Evolutionary conservation across 176 grass and related monocot genomes (phyloP).

Genomic region (Phoenix roebelenii): DNA sequence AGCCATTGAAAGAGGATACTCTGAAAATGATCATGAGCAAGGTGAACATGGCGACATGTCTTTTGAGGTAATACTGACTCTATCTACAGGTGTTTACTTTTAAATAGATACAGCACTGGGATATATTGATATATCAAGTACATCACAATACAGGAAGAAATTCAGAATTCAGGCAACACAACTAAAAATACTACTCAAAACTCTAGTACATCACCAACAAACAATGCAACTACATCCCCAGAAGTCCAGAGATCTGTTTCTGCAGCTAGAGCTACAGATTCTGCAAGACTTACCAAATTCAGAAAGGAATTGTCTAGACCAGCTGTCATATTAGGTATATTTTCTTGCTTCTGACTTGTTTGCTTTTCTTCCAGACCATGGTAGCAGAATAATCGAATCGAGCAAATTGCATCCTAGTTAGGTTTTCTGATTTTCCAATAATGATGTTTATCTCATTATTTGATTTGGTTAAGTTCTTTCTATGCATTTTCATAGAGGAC

Average conservation of each 20-base stretch:
- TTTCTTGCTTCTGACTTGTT: not conserved
- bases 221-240: constrained; percentile 37
- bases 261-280: constrained; percentile 93
- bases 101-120: too few relatives aligned
- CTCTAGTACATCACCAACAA: constrained; percentile 43
- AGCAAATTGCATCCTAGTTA: not conserved
- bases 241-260: constrained; percentile 72
- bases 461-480: too few relatives aligned
- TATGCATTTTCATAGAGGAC: too few relatives aligned
- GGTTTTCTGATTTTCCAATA: too few relatives aligned
- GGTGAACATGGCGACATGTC: constrained; percentile 35
- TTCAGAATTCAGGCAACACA: constrained; percentile 30
- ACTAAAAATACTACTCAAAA: constrained; percentile 37
- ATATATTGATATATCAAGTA: too few relatives aligned
- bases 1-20: constrained; percentile 25
- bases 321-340: constrained; percentile 82
- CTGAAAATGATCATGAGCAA: constrained; percentile 44
- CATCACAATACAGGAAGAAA: constrained; percentile 33
- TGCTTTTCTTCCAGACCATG: not conserved
- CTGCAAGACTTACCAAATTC: constrained; percentile 75
- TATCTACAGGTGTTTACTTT: too few relatives aligned
- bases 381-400: not conserved
- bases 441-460: too few relatives aligned
- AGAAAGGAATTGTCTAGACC: constrained; percentile 72
- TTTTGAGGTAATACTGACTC: constrained; percentile 39